These are phyloP conservation scores for Pichia sp. DNA, from an alignment of 1,139 yeast genomes.

Conservation along the genomic window DNA sequence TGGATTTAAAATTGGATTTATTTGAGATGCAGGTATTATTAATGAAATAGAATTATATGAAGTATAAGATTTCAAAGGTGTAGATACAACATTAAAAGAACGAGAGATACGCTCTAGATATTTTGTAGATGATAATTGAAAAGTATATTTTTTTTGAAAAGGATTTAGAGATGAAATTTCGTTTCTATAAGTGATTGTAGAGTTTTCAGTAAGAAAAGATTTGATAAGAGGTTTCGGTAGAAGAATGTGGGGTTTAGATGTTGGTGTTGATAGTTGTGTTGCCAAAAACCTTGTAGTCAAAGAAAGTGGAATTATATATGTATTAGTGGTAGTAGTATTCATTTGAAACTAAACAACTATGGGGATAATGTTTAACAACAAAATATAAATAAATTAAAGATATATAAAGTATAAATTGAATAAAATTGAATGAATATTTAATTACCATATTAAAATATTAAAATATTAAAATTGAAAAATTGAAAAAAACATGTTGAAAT, in stretches of 20 bases:
- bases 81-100: not conserved
- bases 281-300: constrained; percentile 11
- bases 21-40: constrained; percentile 11
- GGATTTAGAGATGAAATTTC: constrained; percentile 21
- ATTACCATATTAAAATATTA: too few species aligned
- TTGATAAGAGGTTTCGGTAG: constrained; percentile 14
- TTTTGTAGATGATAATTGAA: constrained; percentile 4
- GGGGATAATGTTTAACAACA: too few species aligned
- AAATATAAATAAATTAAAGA: too few species aligned
- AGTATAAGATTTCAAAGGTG: not conserved
- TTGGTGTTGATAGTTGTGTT: constrained; percentile 8
- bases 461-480: too few species aligned
- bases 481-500: too few species aligned
- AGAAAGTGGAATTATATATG: constrained; percentile 11
- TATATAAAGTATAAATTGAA: too few species aligned
- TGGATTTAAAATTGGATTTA: constrained; percentile 5
- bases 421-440: too few species aligned
- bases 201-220: constrained; percentile 17
- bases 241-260: constrained; percentile 6
- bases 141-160: constrained; percentile 5
- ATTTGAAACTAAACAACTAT: too few species aligned
- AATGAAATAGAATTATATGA: constrained; percentile 3
- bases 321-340: not conserved
- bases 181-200: constrained; percentile 24
- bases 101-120: constrained; percentile 1